Conservation (phyloP, 2,329 filamentous ascomycete species). For the Hypoxylon sp. region DNA sequence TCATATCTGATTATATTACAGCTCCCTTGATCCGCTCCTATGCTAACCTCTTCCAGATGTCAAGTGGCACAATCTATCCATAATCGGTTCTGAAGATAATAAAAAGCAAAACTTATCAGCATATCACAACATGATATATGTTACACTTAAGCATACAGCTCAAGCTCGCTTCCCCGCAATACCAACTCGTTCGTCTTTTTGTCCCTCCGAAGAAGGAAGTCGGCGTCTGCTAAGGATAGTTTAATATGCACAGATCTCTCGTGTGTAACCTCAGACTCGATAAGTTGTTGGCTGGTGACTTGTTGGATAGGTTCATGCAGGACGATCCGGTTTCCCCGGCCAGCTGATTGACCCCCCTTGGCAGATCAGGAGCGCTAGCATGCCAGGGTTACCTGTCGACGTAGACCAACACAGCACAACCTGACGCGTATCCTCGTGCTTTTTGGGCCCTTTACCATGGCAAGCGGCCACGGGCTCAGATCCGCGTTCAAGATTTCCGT, state of each 20-base stretch:
- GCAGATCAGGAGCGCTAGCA: neutral
- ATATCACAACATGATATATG: neutral
- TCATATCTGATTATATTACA: neutral
- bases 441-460: no score
- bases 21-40: slow-evolving; percentile 1
- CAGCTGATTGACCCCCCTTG: neutral
- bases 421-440: neutral
- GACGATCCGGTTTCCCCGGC: slow-evolving; percentile 11
- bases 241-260: slow-evolving; percentile 15
- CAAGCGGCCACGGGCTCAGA: no score
- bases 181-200: slow-evolving; percentile 3
- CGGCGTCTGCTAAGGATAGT: no score
- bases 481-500: no score
- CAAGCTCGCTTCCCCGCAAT: slow-evolving; percentile 16
- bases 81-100: slow-evolving; percentile 1
- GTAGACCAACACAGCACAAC: neutral
- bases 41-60: neutral
- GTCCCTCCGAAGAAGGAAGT: slow-evolving; percentile 9
- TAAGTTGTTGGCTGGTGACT: neutral
- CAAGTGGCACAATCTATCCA: neutral
- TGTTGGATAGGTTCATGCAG: slow-evolving; percentile 14
- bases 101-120: slow-evolving; percentile 12
- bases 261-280: slow-evolving; percentile 11
- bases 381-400: neutral
- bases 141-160: slow-evolving; percentile 13